Evolutionary conservation across 139 green algal species (phyloP).

Genomic region (Tetradesmus obliquus): DNA sequence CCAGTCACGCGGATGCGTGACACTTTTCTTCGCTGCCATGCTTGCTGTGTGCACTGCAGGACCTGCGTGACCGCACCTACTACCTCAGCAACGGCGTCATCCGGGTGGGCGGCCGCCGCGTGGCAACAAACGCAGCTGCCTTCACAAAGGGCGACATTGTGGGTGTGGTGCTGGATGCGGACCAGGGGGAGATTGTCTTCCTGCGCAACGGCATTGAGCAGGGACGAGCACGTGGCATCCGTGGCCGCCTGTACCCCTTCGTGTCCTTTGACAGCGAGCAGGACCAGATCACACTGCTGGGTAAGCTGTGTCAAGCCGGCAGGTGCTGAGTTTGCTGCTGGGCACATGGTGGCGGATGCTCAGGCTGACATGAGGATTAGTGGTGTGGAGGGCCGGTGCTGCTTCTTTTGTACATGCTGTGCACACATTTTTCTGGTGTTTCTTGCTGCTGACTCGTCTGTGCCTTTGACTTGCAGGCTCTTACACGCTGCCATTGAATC

Average conservation of each 20-base stretch:
- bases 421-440: not conserved
- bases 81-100: constrained; percentile 74
- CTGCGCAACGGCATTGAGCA: constrained; percentile 57
- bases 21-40: not conserved
- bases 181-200: constrained; percentile 59
- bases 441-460: not conserved
- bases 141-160: constrained; percentile 74
- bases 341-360: not conserved
- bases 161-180: constrained; percentile 70
- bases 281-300: constrained; percentile 68
- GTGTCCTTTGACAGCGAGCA: constrained; percentile 72
- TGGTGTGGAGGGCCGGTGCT: not conserved
- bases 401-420: not conserved
- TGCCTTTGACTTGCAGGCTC: constrained; percentile 32
- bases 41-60: constrained; percentile 49
- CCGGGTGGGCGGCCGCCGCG: constrained; percentile 64
- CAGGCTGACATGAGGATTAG: too few species aligned
- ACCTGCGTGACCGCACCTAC: constrained; percentile 67
- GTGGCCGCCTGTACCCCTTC: constrained; percentile 71
- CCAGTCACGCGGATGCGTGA: not conserved
- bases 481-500: constrained; percentile 69
- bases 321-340: not conserved
- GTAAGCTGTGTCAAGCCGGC: constrained; percentile 19
- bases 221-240: constrained; percentile 68
- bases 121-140: constrained; percentile 67